phyloP scores from a whole-genome alignment of 2,329 filamentous ascomycete species.

The Xylariales sp. region DNA sequence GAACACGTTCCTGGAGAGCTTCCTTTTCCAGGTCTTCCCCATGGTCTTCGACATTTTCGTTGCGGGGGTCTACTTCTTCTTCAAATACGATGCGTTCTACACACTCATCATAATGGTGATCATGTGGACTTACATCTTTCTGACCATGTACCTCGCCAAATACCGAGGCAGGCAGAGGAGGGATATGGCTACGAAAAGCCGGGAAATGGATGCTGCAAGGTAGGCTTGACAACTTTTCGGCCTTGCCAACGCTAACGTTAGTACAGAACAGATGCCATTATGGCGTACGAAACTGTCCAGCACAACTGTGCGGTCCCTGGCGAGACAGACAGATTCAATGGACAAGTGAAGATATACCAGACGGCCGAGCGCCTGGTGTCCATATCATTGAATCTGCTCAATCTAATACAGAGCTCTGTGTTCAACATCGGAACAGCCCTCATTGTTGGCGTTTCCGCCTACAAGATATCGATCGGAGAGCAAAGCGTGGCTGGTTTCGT shows the following conservation, averaged over 20 bases:
- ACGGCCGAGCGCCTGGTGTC: slow-evolving; percentile 52
- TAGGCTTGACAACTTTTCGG: slow-evolving; percentile 14
- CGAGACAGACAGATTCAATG: slow-evolving; percentile 53
- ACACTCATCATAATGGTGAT: slow-evolving; percentile 43
- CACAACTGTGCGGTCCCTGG: slow-evolving; percentile 59
- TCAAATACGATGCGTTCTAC: slow-evolving; percentile 42
- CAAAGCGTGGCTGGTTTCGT: slow-evolving; percentile 52
- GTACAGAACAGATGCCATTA: slow-evolving; percentile 38
- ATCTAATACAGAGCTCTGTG: slow-evolving; percentile 59
- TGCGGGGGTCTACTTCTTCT: slow-evolving; percentile 42
- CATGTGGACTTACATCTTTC: slow-evolving; percentile 45
- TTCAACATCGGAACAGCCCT: slow-evolving; percentile 57
- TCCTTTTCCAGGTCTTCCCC: slow-evolving; percentile 45
- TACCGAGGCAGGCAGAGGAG: slow-evolving; percentile 38
- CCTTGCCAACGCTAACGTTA: too few species aligned
- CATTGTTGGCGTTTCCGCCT: slow-evolving; percentile 58
- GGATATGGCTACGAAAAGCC: slow-evolving; percentile 37
- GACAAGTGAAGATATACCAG: slow-evolving; percentile 53
- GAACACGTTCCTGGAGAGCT: slow-evolving; percentile 44
- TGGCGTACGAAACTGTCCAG: slow-evolving; percentile 54
- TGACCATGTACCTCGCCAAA: slow-evolving; percentile 47
- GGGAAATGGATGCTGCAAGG: slow-evolving; percentile 46
- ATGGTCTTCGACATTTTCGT: slow-evolving; percentile 46
- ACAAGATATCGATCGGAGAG: slow-evolving; percentile 53
- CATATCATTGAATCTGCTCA: slow-evolving; percentile 53